Conservation (phyloP, 225 moss, liverwort and hornwort genomes). For the Climacium dendroides region DNA sequence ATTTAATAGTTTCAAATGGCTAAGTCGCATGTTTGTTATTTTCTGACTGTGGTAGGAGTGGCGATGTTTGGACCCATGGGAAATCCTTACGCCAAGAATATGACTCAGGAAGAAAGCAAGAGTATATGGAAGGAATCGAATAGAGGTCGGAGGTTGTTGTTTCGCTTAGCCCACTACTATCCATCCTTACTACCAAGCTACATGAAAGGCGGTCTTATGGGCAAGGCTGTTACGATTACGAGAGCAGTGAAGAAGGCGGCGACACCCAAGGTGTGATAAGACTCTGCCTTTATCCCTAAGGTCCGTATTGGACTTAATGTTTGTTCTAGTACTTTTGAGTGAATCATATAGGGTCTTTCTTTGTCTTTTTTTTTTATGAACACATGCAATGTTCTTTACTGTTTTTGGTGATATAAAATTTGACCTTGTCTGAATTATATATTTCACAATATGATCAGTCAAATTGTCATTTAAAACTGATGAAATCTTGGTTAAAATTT, state of each 20-base stretch:
- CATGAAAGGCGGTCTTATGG: constrained; percentile 7
- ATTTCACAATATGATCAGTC: background rate
- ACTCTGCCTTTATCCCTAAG: background rate
- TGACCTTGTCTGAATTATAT: background rate
- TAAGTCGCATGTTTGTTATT: background rate
- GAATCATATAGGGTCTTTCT: background rate
- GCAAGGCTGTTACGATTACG: constrained; percentile 25
- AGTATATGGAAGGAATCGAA: constrained; percentile 27
- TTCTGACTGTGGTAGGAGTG: constrained; percentile 27
- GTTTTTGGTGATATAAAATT: background rate
- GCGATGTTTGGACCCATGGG: constrained; percentile 69
- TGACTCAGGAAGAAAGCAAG: constrained; percentile 53
- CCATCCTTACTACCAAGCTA: constrained; percentile 53
- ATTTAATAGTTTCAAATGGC: background rate
- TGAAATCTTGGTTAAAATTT: background rate
- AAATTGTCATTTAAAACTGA: background rate
- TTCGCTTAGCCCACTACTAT: constrained; percentile 34
- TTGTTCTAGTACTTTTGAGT: no score
- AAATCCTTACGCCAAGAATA: constrained; percentile 45
- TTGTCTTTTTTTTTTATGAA: background rate
- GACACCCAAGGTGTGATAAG: constrained; percentile 9
- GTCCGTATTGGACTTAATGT: no score
- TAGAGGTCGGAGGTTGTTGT: constrained; percentile 24
- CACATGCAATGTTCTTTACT: background rate
- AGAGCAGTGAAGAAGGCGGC: background rate